Evolutionary conservation across 495 filamentous ascomycete species (phyloP), one percentile per base, ranked within the genome.

Genomic region (Penicillium salamii): DNA sequence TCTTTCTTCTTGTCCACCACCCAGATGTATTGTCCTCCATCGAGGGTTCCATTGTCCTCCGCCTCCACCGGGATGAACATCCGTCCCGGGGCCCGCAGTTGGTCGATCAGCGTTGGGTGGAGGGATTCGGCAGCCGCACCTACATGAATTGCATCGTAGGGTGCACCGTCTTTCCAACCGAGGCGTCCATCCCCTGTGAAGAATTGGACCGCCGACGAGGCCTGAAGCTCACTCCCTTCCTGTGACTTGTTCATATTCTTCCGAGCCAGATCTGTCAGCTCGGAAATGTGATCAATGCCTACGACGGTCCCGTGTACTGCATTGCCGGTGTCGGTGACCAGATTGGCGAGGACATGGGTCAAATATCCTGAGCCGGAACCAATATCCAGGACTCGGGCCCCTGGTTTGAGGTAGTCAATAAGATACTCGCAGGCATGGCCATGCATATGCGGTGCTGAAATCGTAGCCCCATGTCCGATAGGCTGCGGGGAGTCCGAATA

Each of bases 361-460:
- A 98, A 76, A 58, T 98, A 98, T 17, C 93, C 93, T 9, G 84
- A 89, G 1, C 93, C 93, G 45, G 84, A 88, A 3, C 93, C 93
- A 58, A 98, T 84, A 61, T 98, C 93, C 0, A 98, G 80, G 9
- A 96, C 85, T 9, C 73, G 68, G 2, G 78, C 66, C 19, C 71
- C 74, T 0, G 74, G 71, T 33, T 70, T 50, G 17, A 86, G 78
- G 67, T 67, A 84, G 37, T 79, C 80, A 13, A 89, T 77, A 1
- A 90, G 76, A 20, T 82, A 76, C 66, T 89, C 85, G 42, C 80
- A 77, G 28, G 87, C 87, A 28, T 83, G 77, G 62, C 89, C 92
- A 71, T 98, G 93, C 89, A 98, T 98, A 77, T 98, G 93, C 14
- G 93, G 93, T 17, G 93, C 93, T 23, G 87, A 91, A 57, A 98